A percentile compares a stretch with the other conserved stretches of the same genome.
These are phyloP conservation scores for Exsudoporus frostii DNA, from an alignment of 768 basidiomycete species.

Conservation along the genomic window DNA sequence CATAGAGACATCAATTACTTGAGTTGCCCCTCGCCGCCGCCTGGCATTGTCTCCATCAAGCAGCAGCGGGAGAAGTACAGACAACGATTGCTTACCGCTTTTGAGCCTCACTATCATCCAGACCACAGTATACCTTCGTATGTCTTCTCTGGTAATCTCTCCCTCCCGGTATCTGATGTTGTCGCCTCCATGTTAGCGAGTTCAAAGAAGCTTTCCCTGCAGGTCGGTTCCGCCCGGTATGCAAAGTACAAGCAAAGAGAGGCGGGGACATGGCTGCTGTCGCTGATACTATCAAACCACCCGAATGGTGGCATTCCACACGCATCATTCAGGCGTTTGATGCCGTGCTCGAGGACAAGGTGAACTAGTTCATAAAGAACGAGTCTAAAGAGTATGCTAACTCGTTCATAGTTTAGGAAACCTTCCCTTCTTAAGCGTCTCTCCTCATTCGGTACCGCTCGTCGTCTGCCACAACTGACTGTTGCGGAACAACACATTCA, in stretches of 20 bases:
- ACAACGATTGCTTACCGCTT: conserved; percentile 68
- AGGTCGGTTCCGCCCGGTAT: conserved; percentile 85
- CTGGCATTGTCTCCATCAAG: conserved; percentile 69
- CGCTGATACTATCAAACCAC: conserved; percentile 86
- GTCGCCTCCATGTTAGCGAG: conserved; percentile 50
- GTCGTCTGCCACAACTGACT: conserved; percentile 69
- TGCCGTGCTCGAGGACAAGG: conserved; percentile 80
- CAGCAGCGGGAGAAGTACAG: conserved; percentile 80
- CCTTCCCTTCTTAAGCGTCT: conserved; percentile 86
- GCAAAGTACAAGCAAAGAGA: conserved; percentile 85
- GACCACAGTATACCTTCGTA: conserved; percentile 79
- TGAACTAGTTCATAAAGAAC: conserved; percentile 25
- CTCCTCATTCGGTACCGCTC: conserved; percentile 67
- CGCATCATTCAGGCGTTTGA: conserved; percentile 91
- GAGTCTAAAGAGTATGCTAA: conserved; percentile 1
- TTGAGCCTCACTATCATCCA: conserved; percentile 86
- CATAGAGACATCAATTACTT: conserved; percentile 76
- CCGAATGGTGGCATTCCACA: conserved; percentile 93
- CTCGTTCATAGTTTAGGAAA: conserved; percentile 67
- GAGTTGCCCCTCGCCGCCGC: conserved; percentile 80
- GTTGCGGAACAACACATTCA: conserved; percentile 83
- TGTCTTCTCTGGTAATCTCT: conserved; percentile 3
- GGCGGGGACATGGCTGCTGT: conserved; percentile 77
- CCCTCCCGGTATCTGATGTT: background rate
- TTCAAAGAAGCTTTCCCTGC: conserved; percentile 95